These are phyloP conservation scores for Solanum ahanhuiri DNA, from an alignment of 257 asterid species.

Conservation along the genomic window DNA sequence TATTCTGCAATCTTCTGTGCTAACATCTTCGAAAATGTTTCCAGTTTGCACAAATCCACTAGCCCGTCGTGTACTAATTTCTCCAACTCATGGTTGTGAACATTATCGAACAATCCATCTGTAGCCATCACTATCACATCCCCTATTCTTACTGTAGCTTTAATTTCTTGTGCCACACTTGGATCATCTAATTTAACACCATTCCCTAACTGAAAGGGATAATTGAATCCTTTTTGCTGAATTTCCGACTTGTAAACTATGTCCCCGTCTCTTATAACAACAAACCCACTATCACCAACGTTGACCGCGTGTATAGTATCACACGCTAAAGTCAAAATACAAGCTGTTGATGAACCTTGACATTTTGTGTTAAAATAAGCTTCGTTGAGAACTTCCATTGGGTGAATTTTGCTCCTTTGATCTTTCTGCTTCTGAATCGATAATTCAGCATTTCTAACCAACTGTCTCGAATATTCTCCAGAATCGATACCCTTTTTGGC, in stretches of 20 bases:
- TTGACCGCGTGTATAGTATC: slow-evolving; percentile 9
- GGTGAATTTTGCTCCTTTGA: not conserved
- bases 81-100: slow-evolving; percentile 11
- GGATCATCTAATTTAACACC: too few relatives aligned
- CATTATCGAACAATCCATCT: slow-evolving; percentile 34
- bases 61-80: not conserved
- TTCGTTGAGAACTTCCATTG: too few relatives aligned
- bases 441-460: not conserved
- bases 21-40: not conserved
- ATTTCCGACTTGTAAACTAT: not conserved
- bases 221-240: too few relatives aligned
- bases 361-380: too few relatives aligned
- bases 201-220: too few relatives aligned
- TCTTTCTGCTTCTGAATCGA: not conserved
- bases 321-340: not conserved
- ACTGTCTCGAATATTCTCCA: slow-evolving; percentile 17
- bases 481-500: slow-evolving; percentile 3
- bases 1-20: not conserved
- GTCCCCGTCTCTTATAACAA: slow-evolving; percentile 12
- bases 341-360: too few relatives aligned
- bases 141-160: slow-evolving; percentile 4
- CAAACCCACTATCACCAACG: slow-evolving; percentile 23
- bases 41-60: not conserved
- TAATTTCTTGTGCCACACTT: slow-evolving; percentile 7
- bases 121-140: slow-evolving; percentile 26